phyloP scores from a whole-genome alignment of 2,329 filamentous ascomycete genomes.

The Calonectria montana region DNA sequence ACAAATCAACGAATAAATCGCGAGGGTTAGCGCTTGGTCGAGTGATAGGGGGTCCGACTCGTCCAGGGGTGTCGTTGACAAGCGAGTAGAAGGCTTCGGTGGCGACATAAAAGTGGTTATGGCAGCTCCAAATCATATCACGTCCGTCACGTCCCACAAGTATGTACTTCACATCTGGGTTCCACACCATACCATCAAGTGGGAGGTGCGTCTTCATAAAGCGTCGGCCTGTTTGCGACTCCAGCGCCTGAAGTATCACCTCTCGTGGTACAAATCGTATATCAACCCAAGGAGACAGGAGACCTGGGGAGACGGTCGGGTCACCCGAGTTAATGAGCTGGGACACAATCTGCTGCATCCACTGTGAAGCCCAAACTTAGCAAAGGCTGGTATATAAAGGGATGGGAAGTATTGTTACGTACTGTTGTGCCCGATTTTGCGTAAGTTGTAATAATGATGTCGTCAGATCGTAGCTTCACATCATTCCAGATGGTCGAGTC shows the following conservation, averaged over 20 bases:
- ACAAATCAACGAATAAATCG: neutral
- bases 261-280: neutral
- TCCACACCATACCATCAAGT: neutral
- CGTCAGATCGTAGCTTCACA: neutral
- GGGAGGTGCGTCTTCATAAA: neutral
- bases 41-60: neutral
- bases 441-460: neutral
- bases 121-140: slow-evolving; percentile 6
- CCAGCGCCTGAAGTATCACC: neutral
- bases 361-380: neutral
- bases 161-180: neutral
- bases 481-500: neutral
- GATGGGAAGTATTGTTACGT: neutral
- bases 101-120: neutral
- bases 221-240: neutral
- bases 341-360: neutral
- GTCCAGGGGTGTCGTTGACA: neutral
- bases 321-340: neutral
- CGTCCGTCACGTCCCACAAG: neutral
- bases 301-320: neutral
- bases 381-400: neutral
- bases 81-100: neutral
- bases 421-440: neutral
- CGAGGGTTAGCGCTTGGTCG: neutral
- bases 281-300: neutral